These are phyloP conservation scores for Tilletiopsis washingtonensis DNA, from an alignment of 1,284 basidiomycete genomes.

Conservation along the genomic window DNA sequence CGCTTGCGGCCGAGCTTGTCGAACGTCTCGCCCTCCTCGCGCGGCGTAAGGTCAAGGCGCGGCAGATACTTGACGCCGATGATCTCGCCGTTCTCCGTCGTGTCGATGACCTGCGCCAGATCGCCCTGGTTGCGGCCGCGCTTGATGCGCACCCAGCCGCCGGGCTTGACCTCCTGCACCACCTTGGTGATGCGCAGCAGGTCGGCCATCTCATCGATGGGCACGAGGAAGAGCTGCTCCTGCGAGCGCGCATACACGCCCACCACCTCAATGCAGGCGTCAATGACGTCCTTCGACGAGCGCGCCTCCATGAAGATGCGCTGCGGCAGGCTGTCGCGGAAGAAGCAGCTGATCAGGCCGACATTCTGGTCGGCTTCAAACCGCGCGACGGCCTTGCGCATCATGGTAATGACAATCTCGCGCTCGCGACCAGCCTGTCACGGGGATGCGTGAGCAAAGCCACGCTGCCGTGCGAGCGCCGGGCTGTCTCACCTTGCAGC, in stretches of 20 bases:
- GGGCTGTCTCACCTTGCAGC: slow-evolving; percentile 72
- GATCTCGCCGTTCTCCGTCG: slow-evolving; percentile 86
- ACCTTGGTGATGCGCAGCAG: slow-evolving; percentile 92
- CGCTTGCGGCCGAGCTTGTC: slow-evolving; percentile 45
- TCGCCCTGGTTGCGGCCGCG: slow-evolving; percentile 91
- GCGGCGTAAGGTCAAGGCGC: slow-evolving; percentile 77
- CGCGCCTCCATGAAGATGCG: slow-evolving; percentile 94
- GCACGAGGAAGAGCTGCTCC: slow-evolving; percentile 69
- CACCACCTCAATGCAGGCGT: slow-evolving; percentile 80
- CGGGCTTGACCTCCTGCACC: slow-evolving; percentile 72
- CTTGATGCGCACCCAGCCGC: slow-evolving; percentile 90
- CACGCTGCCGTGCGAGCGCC: not conserved
- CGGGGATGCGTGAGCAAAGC: not conserved
- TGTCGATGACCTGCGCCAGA: slow-evolving; percentile 87
- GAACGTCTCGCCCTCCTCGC: slow-evolving; percentile 47
- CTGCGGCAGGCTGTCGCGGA: slow-evolving; percentile 86
- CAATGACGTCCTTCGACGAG: slow-evolving; percentile 73
- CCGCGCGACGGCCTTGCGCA: slow-evolving; percentile 71
- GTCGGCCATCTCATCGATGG: slow-evolving; percentile 97
- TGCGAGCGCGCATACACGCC: slow-evolving; percentile 66
- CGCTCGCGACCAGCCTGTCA: slow-evolving; percentile 76
- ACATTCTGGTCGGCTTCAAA: slow-evolving; percentile 44
- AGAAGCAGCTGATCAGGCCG: slow-evolving; percentile 79
- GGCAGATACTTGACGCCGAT: slow-evolving; percentile 90
- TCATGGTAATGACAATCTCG: slow-evolving; percentile 85